Conservation (phyloP, 2,329 filamentous ascomycete species). For the Onygenales sp. region DNA sequence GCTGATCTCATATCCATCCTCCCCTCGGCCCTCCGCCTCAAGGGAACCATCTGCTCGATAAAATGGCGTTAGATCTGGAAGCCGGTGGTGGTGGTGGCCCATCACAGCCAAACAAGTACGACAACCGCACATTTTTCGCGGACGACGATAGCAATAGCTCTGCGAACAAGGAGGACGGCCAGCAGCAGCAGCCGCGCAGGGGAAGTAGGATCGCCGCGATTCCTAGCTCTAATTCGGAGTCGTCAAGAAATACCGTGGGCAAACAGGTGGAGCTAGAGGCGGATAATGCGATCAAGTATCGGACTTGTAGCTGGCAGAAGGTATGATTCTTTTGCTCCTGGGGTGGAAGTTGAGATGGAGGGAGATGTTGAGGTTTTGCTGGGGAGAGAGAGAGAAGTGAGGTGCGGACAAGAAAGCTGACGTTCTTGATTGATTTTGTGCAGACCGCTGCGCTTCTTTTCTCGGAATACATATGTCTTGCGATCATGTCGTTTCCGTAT, state of each 20-base stretch:
- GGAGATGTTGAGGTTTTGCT: background rate
- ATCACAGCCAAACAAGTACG: constrained; percentile 1
- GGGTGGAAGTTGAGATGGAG: background rate
- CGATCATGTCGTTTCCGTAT: constrained; percentile 93
- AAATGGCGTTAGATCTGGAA: constrained; percentile 28
- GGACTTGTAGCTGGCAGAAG: constrained; percentile 91
- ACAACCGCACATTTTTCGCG: constrained; percentile 6
- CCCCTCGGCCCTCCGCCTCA: constrained; percentile 19
- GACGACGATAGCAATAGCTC: constrained; percentile 17
- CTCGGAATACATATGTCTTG: constrained; percentile 88
- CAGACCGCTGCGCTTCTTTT: constrained; percentile 78
- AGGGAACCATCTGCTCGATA: constrained; percentile 26
- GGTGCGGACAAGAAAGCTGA: background rate
- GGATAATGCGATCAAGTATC: constrained; percentile 75
- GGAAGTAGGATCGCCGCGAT: constrained; percentile 12
- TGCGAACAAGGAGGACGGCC: constrained; percentile 12
- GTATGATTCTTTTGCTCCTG: constrained; percentile 29
- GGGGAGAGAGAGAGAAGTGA: background rate
- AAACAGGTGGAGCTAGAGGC: constrained; percentile 70
- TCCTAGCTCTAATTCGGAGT: constrained; percentile 22
- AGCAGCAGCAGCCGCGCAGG: constrained; percentile 15
- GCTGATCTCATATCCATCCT: constrained; percentile 2
- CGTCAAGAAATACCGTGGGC: constrained; percentile 39
- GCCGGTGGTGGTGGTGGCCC: constrained; percentile 6
- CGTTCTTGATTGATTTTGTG: background rate